phyloP scores from a whole-genome alignment of 768 basidiomycete genomes.

The Pleurotus citrinopileatus region DNA sequence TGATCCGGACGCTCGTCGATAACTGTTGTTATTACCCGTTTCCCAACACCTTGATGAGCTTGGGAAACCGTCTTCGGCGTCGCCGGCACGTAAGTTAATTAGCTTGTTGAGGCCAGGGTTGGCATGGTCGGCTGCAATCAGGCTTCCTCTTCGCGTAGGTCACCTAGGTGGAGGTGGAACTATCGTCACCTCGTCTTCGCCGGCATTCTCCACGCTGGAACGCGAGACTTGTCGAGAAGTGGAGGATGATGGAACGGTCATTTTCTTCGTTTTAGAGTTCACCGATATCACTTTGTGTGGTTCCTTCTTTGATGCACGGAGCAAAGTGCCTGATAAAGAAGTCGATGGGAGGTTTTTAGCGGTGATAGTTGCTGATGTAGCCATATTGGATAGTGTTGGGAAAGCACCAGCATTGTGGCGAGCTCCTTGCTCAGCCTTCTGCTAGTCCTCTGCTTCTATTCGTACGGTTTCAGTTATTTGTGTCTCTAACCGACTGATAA shows the following conservation, averaged over 20 bases:
- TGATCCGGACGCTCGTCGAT: neutral
- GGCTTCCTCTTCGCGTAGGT: slow-evolving; percentile 26
- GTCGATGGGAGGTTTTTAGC: neutral
- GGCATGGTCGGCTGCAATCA: slow-evolving; percentile 36
- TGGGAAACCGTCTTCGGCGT: slow-evolving; percentile 12
- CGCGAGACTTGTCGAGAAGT: slow-evolving; percentile 33
- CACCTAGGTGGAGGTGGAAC: slow-evolving; percentile 36
- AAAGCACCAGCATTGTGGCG: slow-evolving; percentile 57
- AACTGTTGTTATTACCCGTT: slow-evolving; percentile 10
- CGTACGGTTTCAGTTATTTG: slow-evolving; percentile 41
- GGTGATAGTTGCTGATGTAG: neutral
- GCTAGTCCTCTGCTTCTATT: slow-evolving; percentile 46
- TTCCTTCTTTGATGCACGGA: slow-evolving; percentile 25
- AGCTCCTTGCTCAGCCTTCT: slow-evolving; percentile 44
- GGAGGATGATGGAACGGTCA: slow-evolving; percentile 42
- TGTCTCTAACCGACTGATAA: slow-evolving; percentile 41
- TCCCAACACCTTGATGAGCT: slow-evolving; percentile 2
- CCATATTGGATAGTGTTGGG: slow-evolving; percentile 40
- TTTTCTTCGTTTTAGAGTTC: slow-evolving; percentile 45
- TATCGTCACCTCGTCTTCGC: slow-evolving; percentile 34
- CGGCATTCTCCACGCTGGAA: slow-evolving; percentile 25
- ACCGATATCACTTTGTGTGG: slow-evolving; percentile 62
- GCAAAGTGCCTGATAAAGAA: slow-evolving; percentile 14
- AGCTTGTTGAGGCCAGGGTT: slow-evolving; percentile 34
- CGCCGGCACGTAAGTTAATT: slow-evolving; percentile 33